These are phyloP conservation scores for Kodamaea anthophila DNA, from an alignment of 1,139 yeast genomes.

Conservation along the genomic window DNA sequence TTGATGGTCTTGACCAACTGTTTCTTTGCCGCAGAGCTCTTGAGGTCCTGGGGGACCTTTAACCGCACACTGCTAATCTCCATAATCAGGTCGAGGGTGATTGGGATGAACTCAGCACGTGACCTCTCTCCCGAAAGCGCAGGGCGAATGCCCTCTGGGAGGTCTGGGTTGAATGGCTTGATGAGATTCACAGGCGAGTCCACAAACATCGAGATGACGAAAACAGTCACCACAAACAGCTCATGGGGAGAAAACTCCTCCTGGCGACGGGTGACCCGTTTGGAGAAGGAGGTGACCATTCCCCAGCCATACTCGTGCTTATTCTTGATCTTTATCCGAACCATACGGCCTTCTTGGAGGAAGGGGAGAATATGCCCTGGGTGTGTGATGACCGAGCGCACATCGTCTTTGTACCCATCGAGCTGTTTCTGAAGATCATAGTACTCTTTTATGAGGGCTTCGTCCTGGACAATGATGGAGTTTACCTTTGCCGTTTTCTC, in stretches of 20 bases:
- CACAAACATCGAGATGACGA: constrained; percentile 70
- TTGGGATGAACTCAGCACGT: constrained; percentile 74
- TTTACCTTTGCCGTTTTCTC: constrained; percentile 47
- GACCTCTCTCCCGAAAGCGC: constrained; percentile 66
- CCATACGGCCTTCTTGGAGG: constrained; percentile 82
- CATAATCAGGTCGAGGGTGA: constrained; percentile 70
- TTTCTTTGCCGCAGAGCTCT: constrained; percentile 62
- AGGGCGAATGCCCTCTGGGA: constrained; percentile 88
- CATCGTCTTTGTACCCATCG: constrained; percentile 65
- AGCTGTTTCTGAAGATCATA: constrained; percentile 75
- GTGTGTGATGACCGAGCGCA: constrained; percentile 80
- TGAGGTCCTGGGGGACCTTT: constrained; percentile 74
- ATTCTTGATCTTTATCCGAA: constrained; percentile 52
- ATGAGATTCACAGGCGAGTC: constrained; percentile 71
- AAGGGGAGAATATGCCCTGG: constrained; percentile 83
- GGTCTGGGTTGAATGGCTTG: constrained; percentile 63
- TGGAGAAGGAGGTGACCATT: constrained; percentile 70
- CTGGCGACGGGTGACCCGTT: constrained; percentile 58
- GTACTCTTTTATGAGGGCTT: constrained; percentile 67
- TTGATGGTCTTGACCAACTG: constrained; percentile 70
- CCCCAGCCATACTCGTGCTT: constrained; percentile 87
- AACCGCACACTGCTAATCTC: constrained; percentile 76
- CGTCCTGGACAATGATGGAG: constrained; percentile 64
- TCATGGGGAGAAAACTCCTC: constrained; percentile 69
- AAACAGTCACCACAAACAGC: constrained; percentile 78